These are phyloP conservation scores for Myxozyma lipomycoides DNA, from an alignment of 805 yeast species.

Conservation along the genomic window DNA sequence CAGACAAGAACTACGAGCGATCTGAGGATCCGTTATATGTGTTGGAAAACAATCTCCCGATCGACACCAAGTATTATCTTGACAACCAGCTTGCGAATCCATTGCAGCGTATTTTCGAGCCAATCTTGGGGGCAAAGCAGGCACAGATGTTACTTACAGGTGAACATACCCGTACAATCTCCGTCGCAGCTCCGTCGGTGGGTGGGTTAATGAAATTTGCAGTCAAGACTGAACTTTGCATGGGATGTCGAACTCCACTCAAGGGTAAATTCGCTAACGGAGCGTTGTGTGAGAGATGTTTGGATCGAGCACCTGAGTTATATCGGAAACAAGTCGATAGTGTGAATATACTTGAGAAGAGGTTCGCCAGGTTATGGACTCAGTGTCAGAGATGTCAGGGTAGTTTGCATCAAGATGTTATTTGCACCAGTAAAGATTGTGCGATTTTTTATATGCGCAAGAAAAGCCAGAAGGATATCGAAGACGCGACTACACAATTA, in stretches of 20 bases:
- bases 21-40: slow-evolving; percentile 96
- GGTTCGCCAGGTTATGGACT: slow-evolving; percentile 90
- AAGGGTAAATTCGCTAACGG: slow-evolving; percentile 52
- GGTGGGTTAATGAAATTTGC: slow-evolving; percentile 93
- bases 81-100: slow-evolving; percentile 94
- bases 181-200: slow-evolving; percentile 62
- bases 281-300: slow-evolving; percentile 78
- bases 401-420: slow-evolving; percentile 88
- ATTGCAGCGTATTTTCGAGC: slow-evolving; percentile 86
- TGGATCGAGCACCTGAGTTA: slow-evolving; percentile 63
- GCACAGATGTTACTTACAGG: slow-evolving; percentile 75
- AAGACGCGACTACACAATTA: slow-evolving; percentile 54
- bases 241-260: slow-evolving; percentile 81
- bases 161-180: slow-evolving; percentile 73
- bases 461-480: slow-evolving; percentile 71
- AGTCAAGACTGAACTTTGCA: slow-evolving; percentile 81
- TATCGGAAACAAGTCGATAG: slow-evolving; percentile 78
- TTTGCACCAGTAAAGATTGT: slow-evolving; percentile 93
- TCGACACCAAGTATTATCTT: slow-evolving; percentile 89
- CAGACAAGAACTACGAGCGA: slow-evolving; percentile 83
- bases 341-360: slow-evolving; percentile 73
- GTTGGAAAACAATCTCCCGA: slow-evolving; percentile 84
- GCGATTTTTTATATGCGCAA: slow-evolving; percentile 97
- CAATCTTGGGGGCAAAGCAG: slow-evolving; percentile 80
- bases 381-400: slow-evolving; percentile 98